A percentile compares a stretch with the other conserved stretches of the same genome.
These are phyloP conservation scores for Kazachstania sp. DNA, from an alignment of 1,139 yeast species.

Conservation along the genomic window DNA sequence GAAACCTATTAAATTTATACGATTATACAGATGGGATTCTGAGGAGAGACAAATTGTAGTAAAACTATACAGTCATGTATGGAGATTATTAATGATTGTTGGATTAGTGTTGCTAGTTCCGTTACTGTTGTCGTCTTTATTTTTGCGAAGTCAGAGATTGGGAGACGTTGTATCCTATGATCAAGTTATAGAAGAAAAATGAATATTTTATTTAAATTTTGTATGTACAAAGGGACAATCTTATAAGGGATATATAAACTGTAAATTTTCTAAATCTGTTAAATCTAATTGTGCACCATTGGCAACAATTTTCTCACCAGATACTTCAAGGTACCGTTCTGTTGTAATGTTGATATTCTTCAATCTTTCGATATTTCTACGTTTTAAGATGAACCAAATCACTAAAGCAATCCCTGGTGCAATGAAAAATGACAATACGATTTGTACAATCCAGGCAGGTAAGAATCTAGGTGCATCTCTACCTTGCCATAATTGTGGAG, in stretches of 20 bases:
- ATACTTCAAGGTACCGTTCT: conserved; percentile 25
- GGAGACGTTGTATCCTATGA: conserved; percentile 3
- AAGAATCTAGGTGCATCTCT: conserved; percentile 37
- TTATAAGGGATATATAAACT: conserved; percentile 38
- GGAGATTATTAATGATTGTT: conserved; percentile 43
- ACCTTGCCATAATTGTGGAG: conserved; percentile 40
- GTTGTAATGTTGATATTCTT: conserved; percentile 8
- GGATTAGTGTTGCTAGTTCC: conserved; percentile 33
- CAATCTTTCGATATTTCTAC: conserved; percentile 35
- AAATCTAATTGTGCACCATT: conserved; percentile 38
- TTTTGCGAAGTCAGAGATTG: conserved; percentile 1
- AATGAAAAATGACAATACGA: conserved; percentile 38
- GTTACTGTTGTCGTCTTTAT: conserved; percentile 37
- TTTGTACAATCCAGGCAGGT: conserved; percentile 49
- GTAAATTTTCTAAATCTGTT: conserved; percentile 41
- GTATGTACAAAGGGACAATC: not conserved
- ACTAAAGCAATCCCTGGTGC: conserved; percentile 36
- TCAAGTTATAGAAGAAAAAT: not conserved
- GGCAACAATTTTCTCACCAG: conserved; percentile 32
- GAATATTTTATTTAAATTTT: not conserved
- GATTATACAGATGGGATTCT: conserved; percentile 45
- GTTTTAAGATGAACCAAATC: conserved; percentile 35
- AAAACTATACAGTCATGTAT: conserved; percentile 47
- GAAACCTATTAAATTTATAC: conserved; percentile 40
- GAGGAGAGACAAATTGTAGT: conserved; percentile 49